A percentile compares a stretch with the other conserved stretches of the same genome.
phyloP scores from a whole-genome alignment of 2,329 filamentous ascomycete genomes.

The Fusarium multiceps region DNA sequence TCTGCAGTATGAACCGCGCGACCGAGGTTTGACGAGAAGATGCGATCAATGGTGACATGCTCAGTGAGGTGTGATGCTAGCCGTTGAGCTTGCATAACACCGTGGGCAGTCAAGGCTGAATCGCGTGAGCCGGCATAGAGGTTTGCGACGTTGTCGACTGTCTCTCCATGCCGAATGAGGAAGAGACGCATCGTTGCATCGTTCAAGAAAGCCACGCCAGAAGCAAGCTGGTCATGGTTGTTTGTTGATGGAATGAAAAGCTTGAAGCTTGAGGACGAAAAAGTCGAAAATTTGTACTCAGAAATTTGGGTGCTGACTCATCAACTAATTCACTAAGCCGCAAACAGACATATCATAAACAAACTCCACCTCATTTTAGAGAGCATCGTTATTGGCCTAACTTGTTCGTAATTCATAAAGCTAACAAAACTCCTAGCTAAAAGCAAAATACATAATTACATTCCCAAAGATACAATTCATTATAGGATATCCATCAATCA shows the following conservation, averaged over 20 bases:
- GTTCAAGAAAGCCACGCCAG: constrained; percentile 34
- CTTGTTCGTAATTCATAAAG: constrained; percentile 30
- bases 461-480: constrained; percentile 16
- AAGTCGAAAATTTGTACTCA: constrained; percentile 38
- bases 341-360: background rate
- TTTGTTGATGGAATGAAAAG: constrained; percentile 6
- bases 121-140: constrained; percentile 84
- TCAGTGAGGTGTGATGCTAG: constrained; percentile 72
- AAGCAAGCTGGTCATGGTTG: constrained; percentile 40
- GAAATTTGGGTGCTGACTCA: constrained; percentile 34
- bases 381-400: constrained; percentile 20
- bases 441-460: constrained; percentile 7
- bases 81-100: constrained; percentile 79
- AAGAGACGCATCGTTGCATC: constrained; percentile 63
- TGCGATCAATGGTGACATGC: constrained; percentile 60
- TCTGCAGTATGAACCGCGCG: constrained; percentile 79
- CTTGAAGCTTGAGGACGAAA: constrained; percentile 6
- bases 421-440: constrained; percentile 35
- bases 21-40: constrained; percentile 83
- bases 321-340: background rate
- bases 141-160: constrained; percentile 86
- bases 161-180: constrained; percentile 88
- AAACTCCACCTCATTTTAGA: constrained; percentile 1
- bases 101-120: constrained; percentile 83
- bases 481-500: constrained; percentile 1